Percentiles rank a stretch among this genome's conserved stretches.
Conservation (phyloP, 768 basidiomycete species). For the Exidia glandulosa region DNA sequence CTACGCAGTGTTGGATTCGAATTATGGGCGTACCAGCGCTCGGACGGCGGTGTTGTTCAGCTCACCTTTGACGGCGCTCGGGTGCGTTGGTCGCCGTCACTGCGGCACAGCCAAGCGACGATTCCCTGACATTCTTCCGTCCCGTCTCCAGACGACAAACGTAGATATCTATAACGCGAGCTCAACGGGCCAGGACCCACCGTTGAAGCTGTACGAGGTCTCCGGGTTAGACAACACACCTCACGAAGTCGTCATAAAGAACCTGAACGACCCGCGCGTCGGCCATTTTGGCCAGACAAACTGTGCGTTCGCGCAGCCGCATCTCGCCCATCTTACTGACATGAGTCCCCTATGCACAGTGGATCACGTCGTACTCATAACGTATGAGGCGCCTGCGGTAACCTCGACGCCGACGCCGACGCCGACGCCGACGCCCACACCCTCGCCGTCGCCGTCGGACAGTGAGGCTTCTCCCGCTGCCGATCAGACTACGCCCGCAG, state of each 20-base stretch:
- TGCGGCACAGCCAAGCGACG: not conserved
- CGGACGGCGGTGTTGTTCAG: conserved; percentile 1
- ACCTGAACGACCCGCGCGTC: conserved; percentile 1
- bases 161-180: not conserved
- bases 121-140: not conserved
- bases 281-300: not conserved
- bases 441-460: not conserved
- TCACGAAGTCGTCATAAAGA: not conserved
- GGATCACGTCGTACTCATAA: not conserved
- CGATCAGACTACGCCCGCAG: no score
- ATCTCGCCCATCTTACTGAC: not conserved
- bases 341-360: not conserved
- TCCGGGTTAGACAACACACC: not conserved
- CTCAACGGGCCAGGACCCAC: not conserved
- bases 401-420: not conserved
- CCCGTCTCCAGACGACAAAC: not conserved
- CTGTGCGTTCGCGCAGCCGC: not conserved
- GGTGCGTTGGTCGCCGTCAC: not conserved
- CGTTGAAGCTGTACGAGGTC: not conserved
- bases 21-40: conserved; percentile 4
- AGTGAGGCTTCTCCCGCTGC: not conserved
- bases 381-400: not conserved
- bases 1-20: not conserved
- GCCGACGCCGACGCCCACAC: not conserved
- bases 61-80: conserved; percentile 1